Conservation (phyloP, 2,329 filamentous ascomycete species). For the Rhynchosporium secalis region DNA sequence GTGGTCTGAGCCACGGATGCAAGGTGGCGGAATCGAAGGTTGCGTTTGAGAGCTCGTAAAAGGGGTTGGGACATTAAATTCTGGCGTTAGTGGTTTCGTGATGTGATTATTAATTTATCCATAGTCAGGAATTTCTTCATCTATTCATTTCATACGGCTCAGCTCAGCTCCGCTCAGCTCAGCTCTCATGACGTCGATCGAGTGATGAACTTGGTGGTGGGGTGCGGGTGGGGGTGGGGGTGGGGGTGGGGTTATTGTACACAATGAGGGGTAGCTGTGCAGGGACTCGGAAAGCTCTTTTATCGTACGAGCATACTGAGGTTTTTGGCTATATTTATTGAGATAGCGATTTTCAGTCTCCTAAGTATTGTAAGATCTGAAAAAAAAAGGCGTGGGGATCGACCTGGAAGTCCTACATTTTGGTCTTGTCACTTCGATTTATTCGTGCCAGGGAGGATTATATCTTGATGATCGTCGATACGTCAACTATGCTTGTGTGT, state of each 20-base stretch:
- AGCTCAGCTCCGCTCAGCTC: too few species aligned
- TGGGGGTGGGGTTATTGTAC: neutral
- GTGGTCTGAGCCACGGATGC: neutral
- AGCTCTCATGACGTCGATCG: constrained; percentile 17
- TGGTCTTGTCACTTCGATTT: too few species aligned
- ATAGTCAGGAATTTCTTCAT: too few species aligned
- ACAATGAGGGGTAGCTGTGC: neutral
- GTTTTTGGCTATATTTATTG: neutral
- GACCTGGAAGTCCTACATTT: too few species aligned
- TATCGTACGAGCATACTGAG: too few species aligned
- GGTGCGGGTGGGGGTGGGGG: neutral
- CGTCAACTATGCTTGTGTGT: neutral
- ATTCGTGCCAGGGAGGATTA: too few species aligned
- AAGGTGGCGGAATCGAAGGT: neutral
- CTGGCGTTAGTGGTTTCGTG: too few species aligned
- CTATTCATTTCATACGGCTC: too few species aligned
- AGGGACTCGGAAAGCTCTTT: neutral
- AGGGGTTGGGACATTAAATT: constrained; percentile 5
- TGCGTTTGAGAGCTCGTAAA: neutral
- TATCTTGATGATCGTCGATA: neutral
- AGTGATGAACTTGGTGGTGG: constrained; percentile 1
- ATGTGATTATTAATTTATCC: too few species aligned
- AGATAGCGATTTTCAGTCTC: too few species aligned
- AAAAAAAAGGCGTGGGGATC: too few species aligned
- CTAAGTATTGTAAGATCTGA: too few species aligned